Evolutionary conservation across 176 grass and related monocot species (phyloP), one percentile per base, ranked within the genome.

Genomic region (Pharus latifolius): DNA sequence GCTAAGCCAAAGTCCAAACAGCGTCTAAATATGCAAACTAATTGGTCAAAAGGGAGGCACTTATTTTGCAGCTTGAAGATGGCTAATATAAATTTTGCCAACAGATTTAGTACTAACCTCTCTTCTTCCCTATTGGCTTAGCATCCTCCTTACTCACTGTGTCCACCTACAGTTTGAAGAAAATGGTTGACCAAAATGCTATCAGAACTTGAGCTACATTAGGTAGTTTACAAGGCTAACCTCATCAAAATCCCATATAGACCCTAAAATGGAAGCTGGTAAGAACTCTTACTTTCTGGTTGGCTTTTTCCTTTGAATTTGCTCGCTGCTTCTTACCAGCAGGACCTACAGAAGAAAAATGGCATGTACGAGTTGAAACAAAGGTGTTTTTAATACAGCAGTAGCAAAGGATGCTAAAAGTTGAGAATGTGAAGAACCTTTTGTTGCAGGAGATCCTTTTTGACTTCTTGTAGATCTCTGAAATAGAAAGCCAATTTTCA

Each of bases 401-500:
- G 58, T 7, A 0, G 20, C 1, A 16, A 45, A 53, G 78, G 71
- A 78, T 40, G 24, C 44, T 56, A 31, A 28, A 42, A 73, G 2
- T 12, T 34, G 24, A 22, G 26, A 37, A 56, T 30, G 37, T 10
- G 43, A 56, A 44, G 18, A 80, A 84, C 89, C 84, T 92, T 84
- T 83, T 42, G 76, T 20, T 82, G 77, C 73, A 66, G 84, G 76
- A 78, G 89, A 85, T 49, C 61, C 58, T 75, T 82, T 82, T 10
- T 49, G 29, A 19, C 69, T 78, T 37, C 69, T 73, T 77, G 66
- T 67, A 43, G 69, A 69, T 62, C 47, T 84, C 89, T 88, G 84
- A 51, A 91, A 84, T 16, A 72, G 41, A 45, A 84, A 81, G 53
- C 3, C 0, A 5, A 24, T 40, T 37, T 69, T 35, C n/a, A 81